A percentile compares a stretch with the other conserved stretches of the same genome.
These are phyloP conservation scores for Kazachstania bromeliacearum DNA, from an alignment of 805 yeast genomes.

Conservation along the genomic window DNA sequence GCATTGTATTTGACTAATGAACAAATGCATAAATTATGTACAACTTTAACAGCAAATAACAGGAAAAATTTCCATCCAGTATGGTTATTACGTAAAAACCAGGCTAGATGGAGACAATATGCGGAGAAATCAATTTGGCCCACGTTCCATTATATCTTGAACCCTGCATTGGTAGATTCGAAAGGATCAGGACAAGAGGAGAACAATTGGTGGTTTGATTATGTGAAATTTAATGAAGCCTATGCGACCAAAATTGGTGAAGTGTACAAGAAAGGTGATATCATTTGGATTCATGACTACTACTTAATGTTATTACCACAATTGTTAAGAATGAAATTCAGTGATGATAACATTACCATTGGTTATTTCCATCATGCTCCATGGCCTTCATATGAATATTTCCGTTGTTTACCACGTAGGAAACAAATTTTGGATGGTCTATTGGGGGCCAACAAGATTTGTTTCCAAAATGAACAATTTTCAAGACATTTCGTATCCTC, in stretches of 20 bases:
- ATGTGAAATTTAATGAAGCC: slow-evolving; percentile 83
- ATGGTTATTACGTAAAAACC: slow-evolving; percentile 76
- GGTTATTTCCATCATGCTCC: slow-evolving; percentile 82
- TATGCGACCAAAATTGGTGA: slow-evolving; percentile 69
- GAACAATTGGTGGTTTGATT: slow-evolving; percentile 76
- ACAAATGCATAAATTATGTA: slow-evolving; percentile 38
- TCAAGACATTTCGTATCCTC: slow-evolving; percentile 86
- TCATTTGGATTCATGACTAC: slow-evolving; percentile 89
- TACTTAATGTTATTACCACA: slow-evolving; percentile 76
- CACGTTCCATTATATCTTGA: slow-evolving; percentile 84
- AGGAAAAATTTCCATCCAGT: slow-evolving; percentile 54
- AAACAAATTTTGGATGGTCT: slow-evolving; percentile 78
- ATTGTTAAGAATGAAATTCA: slow-evolving; percentile 61
- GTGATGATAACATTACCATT: slow-evolving; percentile 44
- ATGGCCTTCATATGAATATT: slow-evolving; percentile 92
- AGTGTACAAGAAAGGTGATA: slow-evolving; percentile 78
- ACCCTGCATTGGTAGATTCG: slow-evolving; percentile 39
- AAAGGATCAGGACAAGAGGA: slow-evolving; percentile 37
- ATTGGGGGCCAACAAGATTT: slow-evolving; percentile 79
- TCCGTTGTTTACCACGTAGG: slow-evolving; percentile 80
- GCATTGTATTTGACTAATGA: slow-evolving; percentile 46
- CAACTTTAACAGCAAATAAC: slow-evolving; percentile 31
- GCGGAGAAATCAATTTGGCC: slow-evolving; percentile 94
- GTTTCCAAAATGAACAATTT: slow-evolving; percentile 79
- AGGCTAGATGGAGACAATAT: slow-evolving; percentile 75